Percentiles rank a stretch among this genome's conserved stretches.
Conservation (phyloP, 371 early-diverging fungal genomes). For the Haplosporangium sp. region DNA sequence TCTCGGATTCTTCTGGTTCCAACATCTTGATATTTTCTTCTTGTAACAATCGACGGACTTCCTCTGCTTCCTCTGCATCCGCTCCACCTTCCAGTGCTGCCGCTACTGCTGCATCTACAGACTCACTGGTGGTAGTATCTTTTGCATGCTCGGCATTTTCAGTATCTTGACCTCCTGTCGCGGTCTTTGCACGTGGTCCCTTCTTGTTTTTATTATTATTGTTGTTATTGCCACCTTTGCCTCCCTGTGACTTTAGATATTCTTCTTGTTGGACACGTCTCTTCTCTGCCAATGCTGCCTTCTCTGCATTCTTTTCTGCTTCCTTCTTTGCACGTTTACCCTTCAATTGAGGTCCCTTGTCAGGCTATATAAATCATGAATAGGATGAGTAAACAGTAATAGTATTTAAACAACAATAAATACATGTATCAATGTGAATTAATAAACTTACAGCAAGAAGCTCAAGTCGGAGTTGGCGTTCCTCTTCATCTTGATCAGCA, state of each 20-base stretch:
- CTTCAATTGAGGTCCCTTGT: slow-evolving; percentile 79
- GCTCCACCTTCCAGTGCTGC: slow-evolving; percentile 20
- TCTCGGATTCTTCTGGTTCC: slow-evolving; percentile 75
- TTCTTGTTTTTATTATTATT: slow-evolving; percentile 1
- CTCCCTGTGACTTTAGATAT: slow-evolving; percentile 25
- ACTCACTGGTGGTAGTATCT: slow-evolving; percentile 4
- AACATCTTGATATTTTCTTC: slow-evolving; percentile 80
- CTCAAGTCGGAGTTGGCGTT: slow-evolving; percentile 83
- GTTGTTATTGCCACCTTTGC: slow-evolving; percentile 16
- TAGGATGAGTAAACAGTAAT: not conserved
- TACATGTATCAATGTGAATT: not conserved
- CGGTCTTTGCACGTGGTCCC: slow-evolving; percentile 15
- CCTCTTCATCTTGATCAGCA: slow-evolving; percentile 95
- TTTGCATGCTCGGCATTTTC: not conserved
- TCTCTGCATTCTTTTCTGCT: slow-evolving; percentile 65
- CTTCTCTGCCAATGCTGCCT: slow-evolving; percentile 39
- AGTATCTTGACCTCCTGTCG: not conserved
- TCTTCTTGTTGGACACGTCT: slow-evolving; percentile 46
- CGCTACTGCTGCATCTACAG: slow-evolving; percentile 12
- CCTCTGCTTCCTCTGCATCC: slow-evolving; percentile 64
- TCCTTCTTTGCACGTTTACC: slow-evolving; percentile 79
- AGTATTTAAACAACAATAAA: not conserved
- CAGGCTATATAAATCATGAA: slow-evolving; percentile 58
- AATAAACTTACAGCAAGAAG: slow-evolving; percentile 74
- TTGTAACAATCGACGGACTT: slow-evolving; percentile 75